These are phyloP conservation scores for Pseudozyma pruni DNA, from an alignment of 1,284 basidiomycete species.

Conservation along the genomic window DNA sequence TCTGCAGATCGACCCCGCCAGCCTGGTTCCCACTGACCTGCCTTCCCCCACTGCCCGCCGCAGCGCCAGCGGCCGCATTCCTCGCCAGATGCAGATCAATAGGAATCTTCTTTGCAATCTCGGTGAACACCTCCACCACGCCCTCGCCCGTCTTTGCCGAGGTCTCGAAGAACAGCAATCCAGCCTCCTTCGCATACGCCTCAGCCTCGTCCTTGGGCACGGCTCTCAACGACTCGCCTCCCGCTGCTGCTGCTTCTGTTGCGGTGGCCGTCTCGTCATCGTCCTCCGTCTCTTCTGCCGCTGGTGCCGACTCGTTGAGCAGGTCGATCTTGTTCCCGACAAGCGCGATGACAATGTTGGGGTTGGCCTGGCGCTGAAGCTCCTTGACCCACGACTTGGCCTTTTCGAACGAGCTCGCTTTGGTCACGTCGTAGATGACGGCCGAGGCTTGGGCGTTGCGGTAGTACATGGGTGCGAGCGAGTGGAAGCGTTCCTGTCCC, in stretches of 20 bases:
- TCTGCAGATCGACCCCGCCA: conserved; percentile 45
- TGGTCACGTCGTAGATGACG: conserved; percentile 97
- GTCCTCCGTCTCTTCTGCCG: conserved; percentile 45
- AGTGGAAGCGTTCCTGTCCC: conserved; percentile 93
- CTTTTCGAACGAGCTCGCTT: conserved; percentile 89
- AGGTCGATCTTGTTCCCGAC: conserved; percentile 77
- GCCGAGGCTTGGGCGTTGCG: conserved; percentile 98
- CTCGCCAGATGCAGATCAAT: conserved; percentile 55
- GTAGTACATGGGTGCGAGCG: conserved; percentile 96
- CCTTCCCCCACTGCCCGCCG: conserved; percentile 28
- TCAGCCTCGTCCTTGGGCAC: conserved; percentile 82
- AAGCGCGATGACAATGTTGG: conserved; percentile 89
- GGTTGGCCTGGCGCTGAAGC: conserved; percentile 96
- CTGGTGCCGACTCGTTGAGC: conserved; percentile 74
- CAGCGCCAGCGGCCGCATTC: conserved; percentile 34
- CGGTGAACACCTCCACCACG: conserved; percentile 95
- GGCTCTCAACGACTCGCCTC: conserved; percentile 51
- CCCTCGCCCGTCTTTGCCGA: conserved; percentile 98
- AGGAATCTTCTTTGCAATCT: conserved; percentile 70
- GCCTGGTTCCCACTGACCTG: conserved; percentile 42
- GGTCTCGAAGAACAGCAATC: conserved; percentile 95
- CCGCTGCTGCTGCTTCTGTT: conserved; percentile 26
- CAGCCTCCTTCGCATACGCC: conserved; percentile 92
- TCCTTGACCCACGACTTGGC: conserved; percentile 99
- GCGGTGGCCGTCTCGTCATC: conserved; percentile 71